Evolutionary conservation across 768 basidiomycete species (phyloP).

Genomic region (Pleurotus tuber-regium): DNA sequence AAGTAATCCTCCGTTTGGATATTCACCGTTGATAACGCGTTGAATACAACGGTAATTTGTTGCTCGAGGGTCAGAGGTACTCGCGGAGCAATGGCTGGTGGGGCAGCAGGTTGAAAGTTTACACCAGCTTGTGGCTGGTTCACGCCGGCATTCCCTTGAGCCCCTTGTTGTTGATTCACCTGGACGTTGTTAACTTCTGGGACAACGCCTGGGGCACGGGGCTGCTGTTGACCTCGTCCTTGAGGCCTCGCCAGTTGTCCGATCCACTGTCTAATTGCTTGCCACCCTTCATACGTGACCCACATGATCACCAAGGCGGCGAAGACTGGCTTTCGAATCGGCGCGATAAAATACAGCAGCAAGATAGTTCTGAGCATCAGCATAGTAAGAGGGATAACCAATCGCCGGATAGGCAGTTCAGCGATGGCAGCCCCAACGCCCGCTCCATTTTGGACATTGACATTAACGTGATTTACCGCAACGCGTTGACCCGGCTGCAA

Average conservation of each 20-base stretch:
- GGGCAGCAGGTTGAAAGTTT: constrained; percentile 10
- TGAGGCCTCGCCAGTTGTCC: constrained; percentile 18
- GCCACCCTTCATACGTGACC: constrained; percentile 78
- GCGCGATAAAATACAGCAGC: constrained; percentile 75
- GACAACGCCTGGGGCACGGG: constrained; percentile 11
- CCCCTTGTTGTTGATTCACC: neutral
- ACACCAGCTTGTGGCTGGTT: too few relatives aligned
- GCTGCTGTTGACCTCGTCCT: constrained; percentile 15
- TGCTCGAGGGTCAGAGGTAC: constrained; percentile 11
- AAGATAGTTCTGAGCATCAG: constrained; percentile 66
- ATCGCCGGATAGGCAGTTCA: constrained; percentile 63
- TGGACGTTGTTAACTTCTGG: neutral
- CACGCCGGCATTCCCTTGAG: neutral
- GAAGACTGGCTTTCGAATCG: constrained; percentile 68
- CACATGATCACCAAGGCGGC: constrained; percentile 63
- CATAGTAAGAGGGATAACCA: constrained; percentile 65
- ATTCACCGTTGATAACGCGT: constrained; percentile 56
- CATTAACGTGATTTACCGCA: constrained; percentile 30
- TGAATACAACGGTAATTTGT: constrained; percentile 37
- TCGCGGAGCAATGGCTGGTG: constrained; percentile 13
- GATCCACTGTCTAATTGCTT: constrained; percentile 52
- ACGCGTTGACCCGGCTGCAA: constrained; percentile 8
- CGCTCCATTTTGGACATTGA: constrained; percentile 23
- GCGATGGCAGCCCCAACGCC: constrained; percentile 39
- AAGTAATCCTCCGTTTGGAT: constrained; percentile 53